Evolutionary conservation across 148 eudicot species (phyloP).

Genomic region (Silene conica): DNA sequence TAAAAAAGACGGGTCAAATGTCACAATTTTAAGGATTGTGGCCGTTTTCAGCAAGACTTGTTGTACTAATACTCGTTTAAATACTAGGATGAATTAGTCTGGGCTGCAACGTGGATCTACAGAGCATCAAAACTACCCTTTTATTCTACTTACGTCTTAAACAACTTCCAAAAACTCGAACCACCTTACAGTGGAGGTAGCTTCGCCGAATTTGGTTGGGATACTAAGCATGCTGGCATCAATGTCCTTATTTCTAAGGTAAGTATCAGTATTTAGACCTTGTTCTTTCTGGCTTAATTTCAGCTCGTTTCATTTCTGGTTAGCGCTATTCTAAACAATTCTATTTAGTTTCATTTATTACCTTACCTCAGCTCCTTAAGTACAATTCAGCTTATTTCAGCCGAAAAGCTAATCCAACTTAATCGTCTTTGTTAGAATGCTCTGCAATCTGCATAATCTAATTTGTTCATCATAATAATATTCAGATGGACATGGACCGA

Average conservation of each 20-base stretch:
- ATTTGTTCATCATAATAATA: not conserved
- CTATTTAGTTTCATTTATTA: no score
- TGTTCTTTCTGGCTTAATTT: no score
- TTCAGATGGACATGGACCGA: constrained; percentile 26
- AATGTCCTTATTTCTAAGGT: constrained; percentile 61
- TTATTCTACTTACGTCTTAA: constrained; percentile 39
- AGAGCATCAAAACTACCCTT: constrained; percentile 40
- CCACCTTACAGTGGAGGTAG: constrained; percentile 23
- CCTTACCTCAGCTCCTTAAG: no score
- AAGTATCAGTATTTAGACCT: not conserved
- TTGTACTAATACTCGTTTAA: no score
- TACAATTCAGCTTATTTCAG: no score
- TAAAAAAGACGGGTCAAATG: no score
- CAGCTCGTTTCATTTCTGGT: no score
- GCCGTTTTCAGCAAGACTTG: no score
- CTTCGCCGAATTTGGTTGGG: constrained; percentile 69
- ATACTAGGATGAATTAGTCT: constrained; percentile 66
- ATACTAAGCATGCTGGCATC: constrained; percentile 66
- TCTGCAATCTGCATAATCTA: not conserved
- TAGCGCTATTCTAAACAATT: no score
- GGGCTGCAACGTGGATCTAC: constrained; percentile 76
- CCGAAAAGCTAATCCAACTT: not conserved
- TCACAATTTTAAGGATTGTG: no score
- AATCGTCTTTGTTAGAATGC: not conserved
- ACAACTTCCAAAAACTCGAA: constrained; percentile 30